Base-by-base conservation (phyloP, 345 rosid genomes). In the Garcia nutans region DNA sequence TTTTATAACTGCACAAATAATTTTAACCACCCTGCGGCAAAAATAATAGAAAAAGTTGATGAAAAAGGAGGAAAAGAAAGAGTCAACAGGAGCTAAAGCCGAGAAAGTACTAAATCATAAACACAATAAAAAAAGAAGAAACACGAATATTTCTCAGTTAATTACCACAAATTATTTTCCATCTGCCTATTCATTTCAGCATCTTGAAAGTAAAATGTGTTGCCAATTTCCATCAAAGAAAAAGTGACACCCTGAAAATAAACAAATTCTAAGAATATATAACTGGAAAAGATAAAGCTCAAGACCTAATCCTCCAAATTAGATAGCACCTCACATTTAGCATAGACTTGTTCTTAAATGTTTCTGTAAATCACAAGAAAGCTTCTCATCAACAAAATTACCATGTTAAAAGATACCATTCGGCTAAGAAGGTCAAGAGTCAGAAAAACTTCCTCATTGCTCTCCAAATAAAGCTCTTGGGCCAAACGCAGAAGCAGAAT, bases 401-500 rank as follows among this genome's bases (percentile, higher is more conserved):
- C 99, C 96, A 22, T 80, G 87, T 87, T 90, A 80, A 78, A 93
- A 72, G 94, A 90, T 74, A 91, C 90, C 92, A 96, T 87, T 72
- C 90, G 88, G 80, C 81, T 79, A 70, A 96, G 86, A 65, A 96
- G 88, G 78, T 93, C 96, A 49, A 96, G 90, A 80, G 76, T 87
- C 82, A 66, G 85, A 86, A 80, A 76, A 70, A 85, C 85, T 81
- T 93, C 94, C 71, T 81, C 75, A 31, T 83, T 90, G 76, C 82
- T 81, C 77, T 89, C 97, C 58, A 73, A 75, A 68, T 85, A 84
- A 58, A 76, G 84, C 79, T 77, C 88, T 23, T 90, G 91, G 67
- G 94, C 94, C 87, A 96, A 81, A 74, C 84, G 96, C 78, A 93
- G 80, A 71, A 96, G 92, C 85, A 96, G 83, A 73, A 96, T 86